These are phyloP conservation scores for Pichia sp. DNA, from an alignment of 1,139 yeast genomes.

Conservation along the genomic window DNA sequence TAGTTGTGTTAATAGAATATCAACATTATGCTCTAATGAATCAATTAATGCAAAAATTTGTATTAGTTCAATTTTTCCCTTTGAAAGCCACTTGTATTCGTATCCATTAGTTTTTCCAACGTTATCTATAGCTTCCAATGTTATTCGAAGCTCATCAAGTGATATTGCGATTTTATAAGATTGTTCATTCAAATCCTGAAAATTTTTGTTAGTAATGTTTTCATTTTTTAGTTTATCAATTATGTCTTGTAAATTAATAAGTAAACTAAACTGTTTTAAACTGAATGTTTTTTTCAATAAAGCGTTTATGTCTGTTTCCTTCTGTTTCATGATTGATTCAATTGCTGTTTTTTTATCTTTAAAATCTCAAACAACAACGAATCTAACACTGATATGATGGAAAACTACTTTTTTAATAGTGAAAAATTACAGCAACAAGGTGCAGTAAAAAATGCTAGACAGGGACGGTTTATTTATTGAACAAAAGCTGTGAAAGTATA, in stretches of 20 bases:
- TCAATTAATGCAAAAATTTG: slow-evolving; percentile 36
- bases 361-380: background rate
- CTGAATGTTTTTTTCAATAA: background rate
- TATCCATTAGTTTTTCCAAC: slow-evolving; percentile 2
- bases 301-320: background rate
- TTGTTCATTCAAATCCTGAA: background rate
- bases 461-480: no score
- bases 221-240: background rate
- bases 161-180: background rate
- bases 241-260: background rate
- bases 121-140: slow-evolving; percentile 3
- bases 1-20: slow-evolving; percentile 3
- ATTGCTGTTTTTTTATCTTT: background rate
- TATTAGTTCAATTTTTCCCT: slow-evolving; percentile 40
- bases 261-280: background rate
- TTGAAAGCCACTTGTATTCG: slow-evolving; percentile 37
- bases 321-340: background rate
- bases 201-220: background rate
- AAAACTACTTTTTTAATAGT: no score
- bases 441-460: no score
- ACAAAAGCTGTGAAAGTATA: no score
- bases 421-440: no score
- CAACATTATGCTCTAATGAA: slow-evolving; percentile 9
- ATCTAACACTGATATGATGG: background rate
- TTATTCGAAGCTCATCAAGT: slow-evolving; percentile 1